These are phyloP conservation scores for Crithidia fasciculata DNA, from an alignment of 208 protist species.

Conservation along the genomic window DNA sequence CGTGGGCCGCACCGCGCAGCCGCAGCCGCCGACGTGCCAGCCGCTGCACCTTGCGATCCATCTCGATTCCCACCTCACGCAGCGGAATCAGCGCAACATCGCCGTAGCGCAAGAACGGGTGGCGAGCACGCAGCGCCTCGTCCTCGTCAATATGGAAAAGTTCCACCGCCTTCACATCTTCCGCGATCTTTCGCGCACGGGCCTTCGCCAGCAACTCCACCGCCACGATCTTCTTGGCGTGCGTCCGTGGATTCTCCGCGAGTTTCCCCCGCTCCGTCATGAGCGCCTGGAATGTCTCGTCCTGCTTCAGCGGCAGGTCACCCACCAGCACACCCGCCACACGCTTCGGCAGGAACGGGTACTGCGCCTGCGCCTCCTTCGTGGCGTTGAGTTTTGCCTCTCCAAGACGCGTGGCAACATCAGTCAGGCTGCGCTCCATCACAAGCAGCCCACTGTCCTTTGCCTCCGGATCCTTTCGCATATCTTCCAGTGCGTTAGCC, in stretches of 20 bases:
- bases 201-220: slow-evolving; percentile 25
- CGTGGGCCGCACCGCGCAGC: too few species aligned
- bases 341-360: slow-evolving; percentile 55
- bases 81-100: too few species aligned
- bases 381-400: slow-evolving; percentile 23
- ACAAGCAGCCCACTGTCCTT: too few species aligned
- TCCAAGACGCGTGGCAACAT: too few species aligned
- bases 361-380: slow-evolving; percentile 42
- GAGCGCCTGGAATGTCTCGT: slow-evolving; percentile 34
- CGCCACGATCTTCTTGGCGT: slow-evolving; percentile 13
- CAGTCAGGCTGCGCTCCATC: too few species aligned
- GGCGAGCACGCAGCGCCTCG: slow-evolving; percentile 60
- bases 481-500: slow-evolving; percentile 6
- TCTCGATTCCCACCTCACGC: too few species aligned
- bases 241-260: slow-evolving; percentile 22
- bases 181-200: slow-evolving; percentile 36
- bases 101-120: slow-evolving; percentile 52
- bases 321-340: slow-evolving; percentile 48
- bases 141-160: slow-evolving; percentile 59
- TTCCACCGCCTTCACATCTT: slow-evolving; percentile 37
- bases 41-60: too few species aligned
- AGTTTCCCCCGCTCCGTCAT: slow-evolving; percentile 32
- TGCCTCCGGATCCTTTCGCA: not conserved
- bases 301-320: slow-evolving; percentile 42
- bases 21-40: too few species aligned